Conservation (phyloP, 805 yeast species). For the Cyberlindnera maclurae region DNA sequence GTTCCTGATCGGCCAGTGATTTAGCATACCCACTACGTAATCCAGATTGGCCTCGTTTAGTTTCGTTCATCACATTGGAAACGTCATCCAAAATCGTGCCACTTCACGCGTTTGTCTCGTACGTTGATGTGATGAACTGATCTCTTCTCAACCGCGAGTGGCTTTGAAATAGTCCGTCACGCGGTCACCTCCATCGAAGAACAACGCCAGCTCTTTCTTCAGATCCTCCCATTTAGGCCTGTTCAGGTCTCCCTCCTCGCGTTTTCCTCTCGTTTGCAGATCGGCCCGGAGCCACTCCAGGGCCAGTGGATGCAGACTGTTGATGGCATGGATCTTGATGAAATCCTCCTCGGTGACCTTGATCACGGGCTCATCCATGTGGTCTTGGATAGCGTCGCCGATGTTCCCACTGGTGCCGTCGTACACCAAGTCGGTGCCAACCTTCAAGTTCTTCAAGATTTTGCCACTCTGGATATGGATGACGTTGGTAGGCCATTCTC, state of each 20-base stretch:
- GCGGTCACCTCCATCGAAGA: conserved; percentile 38
- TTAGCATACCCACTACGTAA: no score
- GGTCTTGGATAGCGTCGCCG: conserved; percentile 20
- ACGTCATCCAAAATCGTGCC: no score
- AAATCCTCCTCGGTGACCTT: conserved; percentile 17
- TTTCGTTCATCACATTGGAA: neutral
- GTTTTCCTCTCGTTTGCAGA: conserved; percentile 33
- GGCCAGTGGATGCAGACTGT: conserved; percentile 68
- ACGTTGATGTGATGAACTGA: no score
- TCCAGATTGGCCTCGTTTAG: neutral
- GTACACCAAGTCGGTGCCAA: conserved; percentile 27
- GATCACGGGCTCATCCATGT: conserved; percentile 12
- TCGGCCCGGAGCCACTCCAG: conserved; percentile 57
- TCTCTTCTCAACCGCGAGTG: conserved; percentile 28
- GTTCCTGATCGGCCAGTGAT: no score
- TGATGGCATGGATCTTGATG: conserved; percentile 33
- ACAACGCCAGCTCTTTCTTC: conserved; percentile 30
- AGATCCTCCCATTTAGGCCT: conserved; percentile 53
- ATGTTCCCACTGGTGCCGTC: conserved; percentile 7
- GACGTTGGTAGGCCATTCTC: conserved; percentile 81
- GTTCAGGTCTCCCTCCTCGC: conserved; percentile 47
- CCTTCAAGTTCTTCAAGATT: conserved; percentile 32
- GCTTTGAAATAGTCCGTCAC: conserved; percentile 44
- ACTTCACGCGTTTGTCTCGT: no score
- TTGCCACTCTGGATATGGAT: conserved; percentile 71